Conservation (phyloP, 2,329 filamentous ascomycete genomes). For the Trichoderma sp. region DNA sequence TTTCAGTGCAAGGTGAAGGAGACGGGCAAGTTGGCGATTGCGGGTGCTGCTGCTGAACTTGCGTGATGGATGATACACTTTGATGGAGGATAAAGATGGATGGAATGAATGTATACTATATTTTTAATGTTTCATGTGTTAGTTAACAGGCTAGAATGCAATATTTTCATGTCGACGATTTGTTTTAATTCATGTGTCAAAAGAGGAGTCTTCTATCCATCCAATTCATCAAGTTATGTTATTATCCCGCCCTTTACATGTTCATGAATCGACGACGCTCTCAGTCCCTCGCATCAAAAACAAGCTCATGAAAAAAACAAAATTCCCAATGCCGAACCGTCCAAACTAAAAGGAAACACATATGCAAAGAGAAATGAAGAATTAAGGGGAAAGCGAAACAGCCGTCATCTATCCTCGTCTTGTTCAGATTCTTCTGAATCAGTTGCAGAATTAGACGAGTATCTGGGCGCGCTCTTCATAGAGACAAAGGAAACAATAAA, state of each 20-base stretch:
- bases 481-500: not conserved
- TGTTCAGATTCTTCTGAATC: not conserved
- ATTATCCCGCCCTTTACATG: not conserved
- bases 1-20: slow-evolving; percentile 91
- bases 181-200: not conserved
- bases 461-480: not conserved
- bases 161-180: not conserved
- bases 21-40: slow-evolving; percentile 87
- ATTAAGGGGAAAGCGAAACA: not conserved
- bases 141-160: not conserved
- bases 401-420: not conserved
- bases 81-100: not conserved
- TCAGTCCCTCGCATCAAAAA: not conserved
- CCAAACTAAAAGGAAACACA: not conserved
- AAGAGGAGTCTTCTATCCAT: not conserved
- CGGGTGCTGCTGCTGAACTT: slow-evolving; percentile 77
- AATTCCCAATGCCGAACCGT: not conserved
- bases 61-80: slow-evolving; percentile 31
- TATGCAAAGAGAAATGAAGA: not conserved
- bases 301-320: not conserved
- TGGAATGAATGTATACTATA: not conserved
- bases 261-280: not conserved
- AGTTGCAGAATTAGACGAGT: not conserved
- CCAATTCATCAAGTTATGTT: not conserved
- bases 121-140: not conserved